Percentiles rank a stretch among this genome's conserved stretches.
These are phyloP conservation scores for Populus hybrid DNA, from an alignment of 441 rosid species.

Conservation along the genomic window DNA sequence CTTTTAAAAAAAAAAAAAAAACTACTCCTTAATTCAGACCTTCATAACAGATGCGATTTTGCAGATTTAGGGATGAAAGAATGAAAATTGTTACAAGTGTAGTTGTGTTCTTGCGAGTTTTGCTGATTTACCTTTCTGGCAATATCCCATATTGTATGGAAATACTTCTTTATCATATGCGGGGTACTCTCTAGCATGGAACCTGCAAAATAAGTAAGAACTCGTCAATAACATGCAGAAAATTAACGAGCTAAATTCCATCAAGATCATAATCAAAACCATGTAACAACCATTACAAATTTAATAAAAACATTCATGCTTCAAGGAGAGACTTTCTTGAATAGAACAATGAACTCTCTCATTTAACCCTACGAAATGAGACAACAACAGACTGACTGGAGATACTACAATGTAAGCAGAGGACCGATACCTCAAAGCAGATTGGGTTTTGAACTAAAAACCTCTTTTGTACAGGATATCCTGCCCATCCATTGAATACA, in stretches of 20 bases:
- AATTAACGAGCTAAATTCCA: background rate
- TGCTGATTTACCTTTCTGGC: constrained; percentile 58
- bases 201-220: constrained; percentile 38
- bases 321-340: background rate
- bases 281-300: background rate
- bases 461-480: background rate
- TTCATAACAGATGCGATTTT: background rate
- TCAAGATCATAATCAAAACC: background rate
- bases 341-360: background rate
- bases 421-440: background rate
- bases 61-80: background rate
- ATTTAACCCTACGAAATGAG: background rate
- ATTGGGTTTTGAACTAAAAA: background rate
- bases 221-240: background rate
- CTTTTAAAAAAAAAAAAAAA: too few relatives aligned
- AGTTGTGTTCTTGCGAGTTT: background rate
- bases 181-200: constrained; percentile 93
- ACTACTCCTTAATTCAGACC: background rate
- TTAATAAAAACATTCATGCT: background rate
- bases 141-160: constrained; percentile 79
- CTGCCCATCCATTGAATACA: background rate
- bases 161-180: constrained; percentile 60
- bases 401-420: background rate
- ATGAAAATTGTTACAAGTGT: background rate
- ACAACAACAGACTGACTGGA: background rate